Conservation (phyloP, 169 alveolate species). For the Cryptosporidium meleagridis region DNA sequence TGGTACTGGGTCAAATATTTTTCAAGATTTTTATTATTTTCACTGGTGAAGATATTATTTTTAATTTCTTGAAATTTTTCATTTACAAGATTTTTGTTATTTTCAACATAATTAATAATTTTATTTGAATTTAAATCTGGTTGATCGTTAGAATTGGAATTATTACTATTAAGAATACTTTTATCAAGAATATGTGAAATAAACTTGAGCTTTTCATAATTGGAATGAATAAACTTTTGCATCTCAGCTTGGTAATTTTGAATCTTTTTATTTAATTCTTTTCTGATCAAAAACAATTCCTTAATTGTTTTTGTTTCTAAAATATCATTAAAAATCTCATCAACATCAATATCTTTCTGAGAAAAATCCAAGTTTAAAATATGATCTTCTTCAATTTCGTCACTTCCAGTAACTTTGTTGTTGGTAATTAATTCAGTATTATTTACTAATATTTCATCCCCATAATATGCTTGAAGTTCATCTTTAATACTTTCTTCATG, state of each 20-base stretch:
- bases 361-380: neutral
- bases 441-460: slow-evolving; percentile 6
- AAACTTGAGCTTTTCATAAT: slow-evolving; percentile 28
- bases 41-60: neutral
- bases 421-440: neutral
- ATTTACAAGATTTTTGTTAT: neutral
- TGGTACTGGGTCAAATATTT: neutral
- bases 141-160: neutral
- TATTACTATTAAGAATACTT: neutral
- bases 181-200: slow-evolving; percentile 16
- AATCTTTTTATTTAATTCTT: slow-evolving; percentile 14
- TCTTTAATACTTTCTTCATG: slow-evolving; percentile 25
- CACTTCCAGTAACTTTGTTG: neutral
- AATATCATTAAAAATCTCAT: slow-evolving; percentile 14
- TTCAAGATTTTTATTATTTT: slow-evolving; percentile 21
- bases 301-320: slow-evolving; percentile 35
- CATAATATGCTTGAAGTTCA: slow-evolving; percentile 63
- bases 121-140: neutral
- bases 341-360: neutral
- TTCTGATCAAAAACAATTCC: slow-evolving; percentile 13
- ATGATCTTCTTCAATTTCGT: neutral
- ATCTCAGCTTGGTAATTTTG: slow-evolving; percentile 17
- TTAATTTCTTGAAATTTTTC: neutral
- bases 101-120: neutral
- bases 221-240: slow-evolving; percentile 40